Evolutionary conservation across 106 monocot genomes (phyloP).

Genomic region (Allium sativum): DNA sequence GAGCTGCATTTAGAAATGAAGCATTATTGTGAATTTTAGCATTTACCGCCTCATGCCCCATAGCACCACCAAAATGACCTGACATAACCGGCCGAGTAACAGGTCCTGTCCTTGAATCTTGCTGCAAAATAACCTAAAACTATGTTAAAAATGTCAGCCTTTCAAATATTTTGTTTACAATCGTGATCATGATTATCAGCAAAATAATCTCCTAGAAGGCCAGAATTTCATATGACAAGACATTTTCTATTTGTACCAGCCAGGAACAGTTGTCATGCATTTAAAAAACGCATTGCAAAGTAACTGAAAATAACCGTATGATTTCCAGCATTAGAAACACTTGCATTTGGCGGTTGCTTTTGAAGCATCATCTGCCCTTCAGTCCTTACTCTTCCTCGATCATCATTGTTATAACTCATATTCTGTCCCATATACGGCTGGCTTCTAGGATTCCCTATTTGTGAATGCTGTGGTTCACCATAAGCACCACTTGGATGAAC

Average conservation of each 20-base stretch:
- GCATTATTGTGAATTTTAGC: conserved; percentile 27
- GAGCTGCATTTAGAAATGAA: conserved; percentile 31
- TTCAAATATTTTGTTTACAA: background rate
- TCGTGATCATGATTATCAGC: background rate
- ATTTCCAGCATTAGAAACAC: conserved; percentile 22
- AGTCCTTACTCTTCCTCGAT: conserved; percentile 14
- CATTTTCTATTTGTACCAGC: background rate
- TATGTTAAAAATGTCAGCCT: background rate
- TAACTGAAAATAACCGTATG: conserved; percentile 8
- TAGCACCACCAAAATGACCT: conserved; percentile 31
- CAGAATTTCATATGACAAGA: background rate
- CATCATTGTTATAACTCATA: conserved; percentile 14
- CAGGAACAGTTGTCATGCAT: background rate
- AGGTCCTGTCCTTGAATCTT: conserved; percentile 29
- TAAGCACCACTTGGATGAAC: conserved; percentile 8
- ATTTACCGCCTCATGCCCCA: conserved; percentile 18
- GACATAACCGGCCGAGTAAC: conserved; percentile 8
- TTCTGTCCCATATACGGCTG: conserved; percentile 16
- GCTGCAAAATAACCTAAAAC: conserved; percentile 1
- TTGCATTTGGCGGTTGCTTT: conserved; percentile 30
- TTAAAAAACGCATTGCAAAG: background rate
- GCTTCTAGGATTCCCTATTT: conserved; percentile 10
- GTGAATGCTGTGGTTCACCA: conserved; percentile 16
- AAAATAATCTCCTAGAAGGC: background rate
- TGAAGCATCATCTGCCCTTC: conserved; percentile 18